These are phyloP conservation scores for Conticribra weissflogii DNA, from an alignment of 108 stramenopile species.

Conservation along the genomic window DNA sequence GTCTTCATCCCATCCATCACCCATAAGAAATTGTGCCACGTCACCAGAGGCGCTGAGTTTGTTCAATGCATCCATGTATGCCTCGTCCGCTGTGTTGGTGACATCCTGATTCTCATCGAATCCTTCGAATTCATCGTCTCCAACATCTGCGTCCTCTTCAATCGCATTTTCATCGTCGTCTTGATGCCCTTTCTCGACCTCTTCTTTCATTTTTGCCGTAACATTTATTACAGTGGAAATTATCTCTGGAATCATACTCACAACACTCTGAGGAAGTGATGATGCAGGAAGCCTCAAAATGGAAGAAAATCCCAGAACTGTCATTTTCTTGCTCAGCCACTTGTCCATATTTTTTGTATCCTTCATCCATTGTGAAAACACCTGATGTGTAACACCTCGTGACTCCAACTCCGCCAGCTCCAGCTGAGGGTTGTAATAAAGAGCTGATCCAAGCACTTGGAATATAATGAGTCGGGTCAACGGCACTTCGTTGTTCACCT, in stretches of 20 bases:
- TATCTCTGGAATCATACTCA: conserved; percentile 64
- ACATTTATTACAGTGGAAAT: conserved; percentile 66
- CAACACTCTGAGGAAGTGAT: conserved; percentile 66
- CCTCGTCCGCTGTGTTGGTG: conserved; percentile 80
- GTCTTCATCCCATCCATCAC: conserved; percentile 85
- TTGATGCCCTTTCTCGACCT: conserved; percentile 57
- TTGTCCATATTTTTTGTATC: conserved; percentile 66
- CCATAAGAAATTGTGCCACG: conserved; percentile 81
- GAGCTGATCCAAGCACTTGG: conserved; percentile 83
- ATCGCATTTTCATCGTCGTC: conserved; percentile 54
- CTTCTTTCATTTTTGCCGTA: conserved; percentile 72
- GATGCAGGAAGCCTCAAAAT: conserved; percentile 70
- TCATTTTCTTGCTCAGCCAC: conserved; percentile 80
- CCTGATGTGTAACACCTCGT: conserved; percentile 81
- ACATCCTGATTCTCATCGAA: conserved; percentile 89
- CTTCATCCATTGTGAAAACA: conserved; percentile 82
- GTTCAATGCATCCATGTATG: conserved; percentile 80
- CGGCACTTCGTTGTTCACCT: conserved; percentile 71
- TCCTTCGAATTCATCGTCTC: conserved; percentile 69
- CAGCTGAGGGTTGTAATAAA: conserved; percentile 89
- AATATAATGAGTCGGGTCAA: conserved; percentile 80
- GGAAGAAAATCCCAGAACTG: conserved; percentile 77
- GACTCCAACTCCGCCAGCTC: conserved; percentile 87
- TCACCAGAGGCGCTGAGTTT: conserved; percentile 76
- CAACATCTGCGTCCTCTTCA: conserved; percentile 47